Percentiles rank a stretch among this genome's conserved stretches.
Conservation (phyloP, 345 rosid genomes). For the Rhodomyrtus tomentosa region DNA sequence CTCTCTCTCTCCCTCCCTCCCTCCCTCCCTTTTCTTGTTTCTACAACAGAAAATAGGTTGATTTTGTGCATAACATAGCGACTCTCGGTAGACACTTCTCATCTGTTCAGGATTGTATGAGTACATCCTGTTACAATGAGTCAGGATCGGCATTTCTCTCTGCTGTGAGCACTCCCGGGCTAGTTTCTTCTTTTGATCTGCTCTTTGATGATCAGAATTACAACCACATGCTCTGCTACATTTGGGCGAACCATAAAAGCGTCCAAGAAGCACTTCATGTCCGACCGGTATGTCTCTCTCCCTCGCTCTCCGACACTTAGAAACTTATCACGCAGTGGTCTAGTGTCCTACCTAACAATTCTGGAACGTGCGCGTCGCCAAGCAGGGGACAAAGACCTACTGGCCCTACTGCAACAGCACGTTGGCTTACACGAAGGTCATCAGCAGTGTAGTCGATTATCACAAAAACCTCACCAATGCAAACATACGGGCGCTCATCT, state of each 20-base stretch:
- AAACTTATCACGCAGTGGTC: neutral
- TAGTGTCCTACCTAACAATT: neutral
- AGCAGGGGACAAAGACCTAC: neutral
- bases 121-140: neutral
- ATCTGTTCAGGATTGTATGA: neutral
- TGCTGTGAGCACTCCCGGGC: neutral
- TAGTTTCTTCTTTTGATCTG: neutral
- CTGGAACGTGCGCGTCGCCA: neutral
- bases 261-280: conserved; percentile 5
- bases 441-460: conserved; percentile 8
- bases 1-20: neutral
- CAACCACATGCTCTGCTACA: neutral
- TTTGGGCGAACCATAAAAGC: conserved; percentile 1
- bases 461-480: conserved; percentile 7
- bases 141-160: neutral
- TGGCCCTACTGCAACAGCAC: conserved; percentile 9
- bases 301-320: neutral
- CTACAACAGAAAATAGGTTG: neutral
- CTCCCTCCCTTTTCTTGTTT: neutral
- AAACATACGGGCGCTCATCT: conserved; percentile 6
- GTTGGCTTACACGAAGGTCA: neutral
- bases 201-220: neutral
- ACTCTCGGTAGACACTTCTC: neutral
- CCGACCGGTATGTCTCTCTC: neutral
- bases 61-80: neutral